Base-by-base conservation (phyloP, 2,329 filamentous ascomycete species). In the Lasiodiplodia sp. region DNA sequence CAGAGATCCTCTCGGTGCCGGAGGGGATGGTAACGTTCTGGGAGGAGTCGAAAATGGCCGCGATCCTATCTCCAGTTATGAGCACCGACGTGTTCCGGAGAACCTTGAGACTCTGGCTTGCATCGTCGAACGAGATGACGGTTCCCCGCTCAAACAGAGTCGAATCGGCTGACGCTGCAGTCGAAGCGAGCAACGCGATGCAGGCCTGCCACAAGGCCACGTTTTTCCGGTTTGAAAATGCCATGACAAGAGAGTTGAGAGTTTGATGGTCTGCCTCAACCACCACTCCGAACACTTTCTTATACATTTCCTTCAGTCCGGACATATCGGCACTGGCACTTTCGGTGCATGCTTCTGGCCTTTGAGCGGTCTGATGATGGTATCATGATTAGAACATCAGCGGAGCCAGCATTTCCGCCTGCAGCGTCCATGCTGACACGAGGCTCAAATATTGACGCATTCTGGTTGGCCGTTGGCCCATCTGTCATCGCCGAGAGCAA, bases 1-100 rank as follows among this genome's bases (percentile, higher is more conserved):
- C 80, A 68, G 87, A 80, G 14, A 87, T 74, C 1, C 81, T 69
- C 62, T 85, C 79, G 3, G 79, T 80, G 25, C 75, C 73, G 0
- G 68, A 51, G 1, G 79, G 79, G 4, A 79, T 37, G 23, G 70
- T 69, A 3, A 67, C 72, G 28, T 70, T 67, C 18, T 75, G 70
- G 6, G 63, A 37, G 28, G 71, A 69, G 2, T 73, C 57, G 62
- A 76, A 78, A 53, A 83, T 75, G 40, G 73, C 69, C 2, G 73
- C 72, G 65, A 84, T 83, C 0, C 72, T 72, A 72, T 83, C 82
- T 38, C 78, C 71, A 3, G 74, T 75, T 6, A 84, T 75, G 7
- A 84, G 76, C 5, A 84, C 71, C 0, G 80, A 82, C 31, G 81
- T 81, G 66, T 83, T 76, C 40, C 77, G 77, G 47, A 83, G 74